These are phyloP conservation scores for Phytopythium helicoides DNA, from an alignment of 352 stramenopile genomes.

Conservation along the genomic window DNA sequence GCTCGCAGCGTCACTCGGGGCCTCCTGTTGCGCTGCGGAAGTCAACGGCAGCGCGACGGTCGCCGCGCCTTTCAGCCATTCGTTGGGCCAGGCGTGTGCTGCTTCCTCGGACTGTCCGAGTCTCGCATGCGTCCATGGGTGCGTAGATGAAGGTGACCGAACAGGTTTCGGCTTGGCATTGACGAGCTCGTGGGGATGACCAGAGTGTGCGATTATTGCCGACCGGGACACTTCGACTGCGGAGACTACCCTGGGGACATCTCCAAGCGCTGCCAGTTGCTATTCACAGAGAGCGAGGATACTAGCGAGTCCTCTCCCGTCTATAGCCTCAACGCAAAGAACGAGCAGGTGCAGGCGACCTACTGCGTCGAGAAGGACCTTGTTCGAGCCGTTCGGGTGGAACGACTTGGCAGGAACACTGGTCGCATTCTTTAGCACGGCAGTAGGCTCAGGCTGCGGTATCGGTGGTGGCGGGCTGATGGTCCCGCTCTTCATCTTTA, in stretches of 20 bases:
- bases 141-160: too few relatives aligned
- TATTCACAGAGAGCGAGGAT: constrained; percentile 20
- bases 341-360: constrained; percentile 34
- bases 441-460: constrained; percentile 90
- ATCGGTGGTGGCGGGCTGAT: constrained; percentile 95
- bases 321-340: constrained; percentile 29
- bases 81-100: too few relatives aligned
- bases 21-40: too few relatives aligned
- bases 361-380: constrained; percentile 82
- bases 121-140: too few relatives aligned
- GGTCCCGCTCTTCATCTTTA: constrained; percentile 96
- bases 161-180: too few relatives aligned
- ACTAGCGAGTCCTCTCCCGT: too few relatives aligned
- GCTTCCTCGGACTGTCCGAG: too few relatives aligned
- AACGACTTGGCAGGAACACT: constrained; percentile 64
- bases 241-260: constrained; percentile 32
- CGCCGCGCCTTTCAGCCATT: too few relatives aligned
- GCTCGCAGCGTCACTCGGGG: too few relatives aligned
- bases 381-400: constrained; percentile 74
- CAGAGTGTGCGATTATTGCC: constrained; percentile 77
- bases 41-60: too few relatives aligned
- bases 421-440: constrained; percentile 79
- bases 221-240: constrained; percentile 50
- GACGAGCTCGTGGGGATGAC: too few relatives aligned
- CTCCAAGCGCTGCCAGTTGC: constrained; percentile 60